A percentile compares a stretch with the other conserved stretches of the same genome.
These are phyloP conservation scores for Aspergillus conjunctus DNA, from an alignment of 495 filamentous ascomycete genomes.

Conservation along the genomic window DNA sequence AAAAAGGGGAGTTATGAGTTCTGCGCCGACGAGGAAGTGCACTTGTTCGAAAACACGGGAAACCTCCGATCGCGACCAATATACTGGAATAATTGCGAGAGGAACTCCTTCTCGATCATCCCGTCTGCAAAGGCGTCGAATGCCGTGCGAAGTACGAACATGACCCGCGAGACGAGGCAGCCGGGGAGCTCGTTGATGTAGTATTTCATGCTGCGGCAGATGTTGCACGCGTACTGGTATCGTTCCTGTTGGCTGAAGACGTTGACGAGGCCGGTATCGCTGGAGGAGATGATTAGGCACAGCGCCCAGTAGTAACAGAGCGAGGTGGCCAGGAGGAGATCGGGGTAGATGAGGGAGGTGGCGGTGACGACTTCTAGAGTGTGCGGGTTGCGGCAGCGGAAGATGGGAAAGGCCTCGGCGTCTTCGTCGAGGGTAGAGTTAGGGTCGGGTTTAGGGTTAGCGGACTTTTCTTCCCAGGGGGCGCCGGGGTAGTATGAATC, in stretches of 20 bases:
- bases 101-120: slow-evolving; percentile 30
- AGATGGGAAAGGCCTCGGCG: slow-evolving; percentile 22
- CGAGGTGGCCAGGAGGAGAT: slow-evolving; percentile 26
- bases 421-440: not conserved
- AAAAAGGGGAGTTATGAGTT: not conserved
- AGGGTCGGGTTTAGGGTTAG: not conserved
- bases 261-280: slow-evolving; percentile 24
- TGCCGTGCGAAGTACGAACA: slow-evolving; percentile 31
- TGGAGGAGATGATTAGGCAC: slow-evolving; percentile 26
- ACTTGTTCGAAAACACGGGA: slow-evolving; percentile 30
- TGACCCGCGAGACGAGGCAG: slow-evolving; percentile 31
- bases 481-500: slow-evolving; percentile 22
- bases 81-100: slow-evolving; percentile 25
- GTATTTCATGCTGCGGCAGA: slow-evolving; percentile 35
- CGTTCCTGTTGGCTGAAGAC: slow-evolving; percentile 27
- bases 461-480: slow-evolving; percentile 19
- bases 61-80: slow-evolving; percentile 29
- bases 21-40: slow-evolving; percentile 20
- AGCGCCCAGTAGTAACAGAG: slow-evolving; percentile 32
- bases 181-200: slow-evolving; percentile 30
- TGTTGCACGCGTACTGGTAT: slow-evolving; percentile 31
- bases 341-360: slow-evolving; percentile 25
- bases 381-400: slow-evolving; percentile 24
- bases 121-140: slow-evolving; percentile 30
- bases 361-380: slow-evolving; percentile 19